Evolutionary conservation across 805 yeast genomes (phyloP).

Genomic region (Candida methanosorbosa): DNA sequence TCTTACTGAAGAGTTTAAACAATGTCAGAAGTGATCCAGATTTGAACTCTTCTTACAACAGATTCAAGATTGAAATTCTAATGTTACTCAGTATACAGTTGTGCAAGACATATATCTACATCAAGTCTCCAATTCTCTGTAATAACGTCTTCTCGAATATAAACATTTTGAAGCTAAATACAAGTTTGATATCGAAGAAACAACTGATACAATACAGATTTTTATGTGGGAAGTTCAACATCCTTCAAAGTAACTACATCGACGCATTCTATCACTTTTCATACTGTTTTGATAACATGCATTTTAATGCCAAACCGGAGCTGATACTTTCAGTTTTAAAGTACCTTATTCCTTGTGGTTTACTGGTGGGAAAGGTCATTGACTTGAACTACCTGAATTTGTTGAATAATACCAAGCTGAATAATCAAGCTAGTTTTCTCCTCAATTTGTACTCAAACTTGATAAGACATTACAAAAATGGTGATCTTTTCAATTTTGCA

Average conservation of each 20-base stretch:
- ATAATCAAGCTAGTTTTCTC: slow-evolving; percentile 7
- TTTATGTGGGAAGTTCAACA: slow-evolving; percentile 42
- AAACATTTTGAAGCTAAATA: slow-evolving; percentile 38
- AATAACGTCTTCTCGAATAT: slow-evolving; percentile 55
- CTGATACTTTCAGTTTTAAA: slow-evolving; percentile 32
- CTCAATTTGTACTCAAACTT: slow-evolving; percentile 30
- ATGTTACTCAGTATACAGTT: slow-evolving; percentile 39
- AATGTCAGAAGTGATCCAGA: slow-evolving; percentile 38
- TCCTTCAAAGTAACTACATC: slow-evolving; percentile 41
- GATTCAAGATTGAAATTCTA: slow-evolving; percentile 35
- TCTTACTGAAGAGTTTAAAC: slow-evolving; percentile 40
- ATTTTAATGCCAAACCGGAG: slow-evolving; percentile 15
- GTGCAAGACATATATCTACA: slow-evolving; percentile 42
- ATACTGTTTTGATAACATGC: slow-evolving; percentile 37
- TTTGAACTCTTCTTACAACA: slow-evolving; percentile 21
- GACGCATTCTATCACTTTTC: slow-evolving; percentile 38
- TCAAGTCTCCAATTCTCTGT: slow-evolving; percentile 49
- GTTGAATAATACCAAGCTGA: not conserved
- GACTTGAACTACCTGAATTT: slow-evolving; percentile 16
- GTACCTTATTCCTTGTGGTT: slow-evolving; percentile 41
- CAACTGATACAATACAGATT: slow-evolving; percentile 46
- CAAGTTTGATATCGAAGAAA: slow-evolving; percentile 28
- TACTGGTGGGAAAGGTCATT: slow-evolving; percentile 44
- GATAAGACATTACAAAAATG: slow-evolving; percentile 26
- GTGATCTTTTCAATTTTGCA: slow-evolving; percentile 32